These are phyloP conservation scores for Boletus rubroflammeus DNA, from an alignment of 768 basidiomycete genomes.

Conservation along the genomic window DNA sequence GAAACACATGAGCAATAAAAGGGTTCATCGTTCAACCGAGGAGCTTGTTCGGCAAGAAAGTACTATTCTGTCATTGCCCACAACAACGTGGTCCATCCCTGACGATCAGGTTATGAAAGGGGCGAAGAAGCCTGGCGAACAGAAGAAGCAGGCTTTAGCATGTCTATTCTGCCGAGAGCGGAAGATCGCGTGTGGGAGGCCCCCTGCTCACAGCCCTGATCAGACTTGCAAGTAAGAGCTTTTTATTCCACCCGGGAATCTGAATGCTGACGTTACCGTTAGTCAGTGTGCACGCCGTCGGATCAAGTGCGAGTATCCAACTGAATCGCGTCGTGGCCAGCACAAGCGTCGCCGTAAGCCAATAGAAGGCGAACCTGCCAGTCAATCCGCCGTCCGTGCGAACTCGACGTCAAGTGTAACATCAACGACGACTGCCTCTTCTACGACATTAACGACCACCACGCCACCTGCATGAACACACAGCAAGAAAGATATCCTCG, in stretches of 20 bases:
- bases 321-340: slow-evolving; percentile 46
- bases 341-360: slow-evolving; percentile 39
- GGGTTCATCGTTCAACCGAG: slow-evolving; percentile 27
- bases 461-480: slow-evolving; percentile 20
- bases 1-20: slow-evolving; percentile 26
- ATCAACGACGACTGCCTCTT: slow-evolving; percentile 13
- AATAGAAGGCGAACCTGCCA: slow-evolving; percentile 23
- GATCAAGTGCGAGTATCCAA: slow-evolving; percentile 46
- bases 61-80: slow-evolving; percentile 17
- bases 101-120: slow-evolving; percentile 32
- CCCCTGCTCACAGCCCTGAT: slow-evolving; percentile 35
- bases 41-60: slow-evolving; percentile 30
- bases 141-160: slow-evolving; percentile 46
- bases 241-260: slow-evolving; percentile 5
- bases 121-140: slow-evolving; percentile 33
- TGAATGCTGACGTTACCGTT: slow-evolving; percentile 18
- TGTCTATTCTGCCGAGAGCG: slow-evolving; percentile 49
- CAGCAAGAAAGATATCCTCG: slow-evolving; percentile 2
- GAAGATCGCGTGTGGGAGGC: slow-evolving; percentile 49
- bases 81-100: slow-evolving; percentile 35
- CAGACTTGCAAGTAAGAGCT: slow-evolving; percentile 46
- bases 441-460: slow-evolving; percentile 22
- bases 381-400: slow-evolving; percentile 19
- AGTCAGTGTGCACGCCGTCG: slow-evolving; percentile 48
- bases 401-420: slow-evolving; percentile 17